Percentiles rank a stretch among this genome's conserved stretches.
phyloP scores from a whole-genome alignment of 2,329 filamentous ascomycete genomes.

The Aspergillus quadricinctus region DNA sequence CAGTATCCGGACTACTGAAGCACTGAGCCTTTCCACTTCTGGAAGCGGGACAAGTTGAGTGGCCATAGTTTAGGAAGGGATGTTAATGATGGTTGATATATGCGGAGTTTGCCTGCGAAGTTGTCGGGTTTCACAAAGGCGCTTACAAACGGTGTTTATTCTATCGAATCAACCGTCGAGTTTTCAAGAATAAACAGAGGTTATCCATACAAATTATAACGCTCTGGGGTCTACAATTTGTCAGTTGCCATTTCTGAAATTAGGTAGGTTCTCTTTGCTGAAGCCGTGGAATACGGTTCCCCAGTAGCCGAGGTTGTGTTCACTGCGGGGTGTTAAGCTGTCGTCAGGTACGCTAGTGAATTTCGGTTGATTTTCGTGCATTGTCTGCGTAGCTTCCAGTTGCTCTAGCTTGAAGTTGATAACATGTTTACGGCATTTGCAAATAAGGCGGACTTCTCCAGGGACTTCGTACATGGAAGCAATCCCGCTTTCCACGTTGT shows the following conservation, averaged over 20 bases:
- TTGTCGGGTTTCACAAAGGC: background rate
- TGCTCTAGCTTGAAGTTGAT: no score
- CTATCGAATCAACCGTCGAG: background rate
- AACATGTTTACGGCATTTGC: background rate
- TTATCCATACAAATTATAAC: background rate
- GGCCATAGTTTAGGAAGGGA: conserved; percentile 47
- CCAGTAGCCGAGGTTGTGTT: background rate
- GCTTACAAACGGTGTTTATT: background rate
- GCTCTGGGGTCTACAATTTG: background rate
- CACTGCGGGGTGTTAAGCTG: background rate
- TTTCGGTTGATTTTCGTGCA: background rate
- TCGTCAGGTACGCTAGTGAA: conserved; percentile 3
- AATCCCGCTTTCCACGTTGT: background rate
- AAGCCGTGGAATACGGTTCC: background rate
- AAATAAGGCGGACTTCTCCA: background rate
- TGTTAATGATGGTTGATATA: background rate
- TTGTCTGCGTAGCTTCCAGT: no score
- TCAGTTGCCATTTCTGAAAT: background rate
- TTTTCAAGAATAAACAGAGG: background rate
- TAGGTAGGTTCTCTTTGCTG: background rate
- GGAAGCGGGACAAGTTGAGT: conserved; percentile 61
- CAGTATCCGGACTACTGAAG: conserved; percentile 74
- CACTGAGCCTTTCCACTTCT: conserved; percentile 72
- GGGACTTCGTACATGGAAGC: background rate
- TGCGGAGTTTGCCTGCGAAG: background rate